Evolutionary conservation across 495 filamentous ascomycete genomes (phyloP).

Genomic region (Talaromyces liani): DNA sequence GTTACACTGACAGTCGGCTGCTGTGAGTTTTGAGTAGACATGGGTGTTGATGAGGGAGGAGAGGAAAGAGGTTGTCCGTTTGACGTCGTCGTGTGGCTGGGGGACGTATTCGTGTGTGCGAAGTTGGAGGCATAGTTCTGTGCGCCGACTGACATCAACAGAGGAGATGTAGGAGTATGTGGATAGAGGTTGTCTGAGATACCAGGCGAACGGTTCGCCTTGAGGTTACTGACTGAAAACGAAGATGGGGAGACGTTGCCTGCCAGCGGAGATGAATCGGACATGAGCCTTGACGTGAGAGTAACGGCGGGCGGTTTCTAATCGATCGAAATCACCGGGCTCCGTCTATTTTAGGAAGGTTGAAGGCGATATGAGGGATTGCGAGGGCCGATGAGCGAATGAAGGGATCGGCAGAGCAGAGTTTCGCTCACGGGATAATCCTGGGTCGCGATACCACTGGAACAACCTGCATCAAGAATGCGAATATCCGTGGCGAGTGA

Average conservation of each 20-base stretch:
- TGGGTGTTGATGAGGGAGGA: conserved; percentile 37
- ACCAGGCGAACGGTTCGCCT: conserved; percentile 27
- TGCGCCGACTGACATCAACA: conserved; percentile 48
- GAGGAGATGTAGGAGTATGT: conserved; percentile 41
- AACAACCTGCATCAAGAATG: conserved; percentile 7
- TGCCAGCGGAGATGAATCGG: conserved; percentile 32
- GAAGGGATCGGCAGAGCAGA: conserved; percentile 1
- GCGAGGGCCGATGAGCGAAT: conserved; percentile 5
- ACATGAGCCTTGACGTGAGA: conserved; percentile 28
- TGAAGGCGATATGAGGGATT: conserved; percentile 4
- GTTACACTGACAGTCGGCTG: conserved; percentile 31
- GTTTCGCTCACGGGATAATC: conserved; percentile 9
- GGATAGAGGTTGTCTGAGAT: conserved; percentile 31
- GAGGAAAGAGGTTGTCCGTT: conserved; percentile 31
- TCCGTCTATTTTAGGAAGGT: not conserved
- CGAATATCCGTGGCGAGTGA: not conserved
- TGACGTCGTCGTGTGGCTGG: conserved; percentile 32
- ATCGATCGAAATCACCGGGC: not conserved
- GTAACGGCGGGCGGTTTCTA: not conserved
- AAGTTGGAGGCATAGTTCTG: conserved; percentile 41
- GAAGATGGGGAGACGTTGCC: conserved; percentile 39
- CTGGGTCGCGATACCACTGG: not conserved
- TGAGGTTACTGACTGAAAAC: conserved; percentile 30
- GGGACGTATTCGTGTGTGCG: conserved; percentile 38
- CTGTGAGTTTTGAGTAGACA: conserved; percentile 41